Conservation (phyloP, 768 basidiomycete genomes). For the Suillus subalutaceus region DNA sequence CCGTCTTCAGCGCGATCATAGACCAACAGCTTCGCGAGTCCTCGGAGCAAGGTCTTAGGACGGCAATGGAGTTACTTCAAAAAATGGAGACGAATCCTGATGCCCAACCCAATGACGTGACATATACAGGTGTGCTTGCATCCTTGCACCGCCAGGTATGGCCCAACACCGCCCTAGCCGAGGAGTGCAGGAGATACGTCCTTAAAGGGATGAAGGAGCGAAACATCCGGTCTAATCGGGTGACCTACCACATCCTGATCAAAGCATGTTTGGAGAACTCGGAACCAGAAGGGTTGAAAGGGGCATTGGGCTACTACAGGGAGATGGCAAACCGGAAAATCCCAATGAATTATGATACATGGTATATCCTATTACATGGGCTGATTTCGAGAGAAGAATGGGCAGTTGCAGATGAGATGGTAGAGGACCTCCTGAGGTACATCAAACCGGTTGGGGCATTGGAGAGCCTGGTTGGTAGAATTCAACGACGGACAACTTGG, state of each 20-base stretch:
- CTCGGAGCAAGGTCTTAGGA: conserved; percentile 53
- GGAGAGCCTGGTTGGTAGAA: conserved; percentile 49
- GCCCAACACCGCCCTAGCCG: conserved; percentile 45
- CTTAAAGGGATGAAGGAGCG: conserved; percentile 59
- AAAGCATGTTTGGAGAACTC: conserved; percentile 61
- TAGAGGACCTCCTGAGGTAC: conserved; percentile 59
- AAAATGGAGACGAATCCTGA: conserved; percentile 69
- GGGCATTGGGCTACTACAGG: conserved; percentile 60
- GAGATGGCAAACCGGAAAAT: conserved; percentile 59
- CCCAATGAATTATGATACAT: conserved; percentile 63
- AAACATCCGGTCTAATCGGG: conserved; percentile 56
- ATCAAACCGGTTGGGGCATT: conserved; percentile 50
- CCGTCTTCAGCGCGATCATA: conserved; percentile 81
- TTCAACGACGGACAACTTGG: conserved; percentile 45
- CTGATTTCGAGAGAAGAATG: conserved; percentile 60
- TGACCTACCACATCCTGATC: conserved; percentile 80
- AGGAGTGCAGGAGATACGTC: conserved; percentile 53
- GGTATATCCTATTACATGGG: conserved; percentile 75
- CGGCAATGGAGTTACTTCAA: conserved; percentile 69
- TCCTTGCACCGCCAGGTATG: conserved; percentile 68
- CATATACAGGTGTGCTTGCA: conserved; percentile 80
- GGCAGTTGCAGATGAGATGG: conserved; percentile 60
- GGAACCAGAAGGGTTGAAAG: conserved; percentile 49
- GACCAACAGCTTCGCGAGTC: conserved; percentile 66
- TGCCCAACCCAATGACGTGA: conserved; percentile 69